Base-by-base conservation (phyloP, 202 grass and related monocot species). In the Hordeum pubiflorum region DNA sequence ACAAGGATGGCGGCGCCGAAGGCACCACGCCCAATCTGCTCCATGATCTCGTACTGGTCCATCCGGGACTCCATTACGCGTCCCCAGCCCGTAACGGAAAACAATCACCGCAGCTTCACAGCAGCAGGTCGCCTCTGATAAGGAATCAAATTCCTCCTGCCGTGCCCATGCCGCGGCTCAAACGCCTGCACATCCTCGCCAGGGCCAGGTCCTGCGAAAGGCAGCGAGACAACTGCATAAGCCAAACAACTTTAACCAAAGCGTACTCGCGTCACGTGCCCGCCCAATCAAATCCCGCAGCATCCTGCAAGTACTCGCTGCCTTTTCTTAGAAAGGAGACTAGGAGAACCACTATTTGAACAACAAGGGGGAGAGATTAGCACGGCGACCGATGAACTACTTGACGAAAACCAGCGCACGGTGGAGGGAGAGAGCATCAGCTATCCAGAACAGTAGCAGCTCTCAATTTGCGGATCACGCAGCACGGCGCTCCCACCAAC, bases 11-110 rank as follows among this genome's bases (percentile, higher is more conserved):
- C 96, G 0, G 96, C 90, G 61, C 92, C 96, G 24, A 99, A 99
- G 15, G 96, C 96, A 6, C 96, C 92, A 17, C 90, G 86, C 39
- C 96, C 96, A 81, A 99, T 90, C 79, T 99, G 96, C 83, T 96
- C 96, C 96, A 99, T 91, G 68, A 99, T 93, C 83, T 99, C 96
- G 52, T 96, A 99, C 44, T 96, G 92, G 80, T 99, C 96, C 90
- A 99, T 99, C 66, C 92, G 82, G 26, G 96, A 99, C 78, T 93
- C 96, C 96, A 99, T 93, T 0, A 17, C 67, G 62, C 58, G 69
- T 36, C 22, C 22, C 67, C 59, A 88, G 84, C 80, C 32, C 74
- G 59, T 61, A 41, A 50, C 68, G 23, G 50, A 0, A 24, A 21
- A 72, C 13, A 82, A 60, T 26, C 58, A 33, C 65, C 0, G 36